Evolutionary conservation across 2,329 filamentous ascomycete genomes (phyloP).

Genomic region (Westerdykella ornata): DNA sequence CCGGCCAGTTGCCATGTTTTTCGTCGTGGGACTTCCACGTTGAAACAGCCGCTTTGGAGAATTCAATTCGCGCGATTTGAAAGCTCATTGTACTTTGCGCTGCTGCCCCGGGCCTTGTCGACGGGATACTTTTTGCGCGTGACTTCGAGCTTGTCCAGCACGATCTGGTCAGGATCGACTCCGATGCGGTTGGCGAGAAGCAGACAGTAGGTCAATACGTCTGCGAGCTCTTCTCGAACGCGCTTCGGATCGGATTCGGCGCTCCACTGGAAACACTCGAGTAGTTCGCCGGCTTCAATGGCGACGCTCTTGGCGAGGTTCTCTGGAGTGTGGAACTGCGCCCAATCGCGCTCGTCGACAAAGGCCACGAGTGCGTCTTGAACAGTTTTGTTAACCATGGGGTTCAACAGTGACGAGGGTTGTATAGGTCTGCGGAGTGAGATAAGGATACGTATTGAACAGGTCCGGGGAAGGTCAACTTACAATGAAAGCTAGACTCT

Average conservation of each 20-base stretch:
- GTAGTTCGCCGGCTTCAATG: slow-evolving; percentile 10
- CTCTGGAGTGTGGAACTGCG: slow-evolving; percentile 11
- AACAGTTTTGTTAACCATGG: slow-evolving; percentile 8
- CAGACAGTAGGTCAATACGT: slow-evolving; percentile 9
- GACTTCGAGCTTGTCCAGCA: slow-evolving; percentile 10
- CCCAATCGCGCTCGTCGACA: slow-evolving; percentile 12
- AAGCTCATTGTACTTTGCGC: slow-evolving; percentile 10
- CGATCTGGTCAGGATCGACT: slow-evolving; percentile 8
- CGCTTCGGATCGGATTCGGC: slow-evolving; percentile 8
- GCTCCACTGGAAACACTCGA: slow-evolving; percentile 11
- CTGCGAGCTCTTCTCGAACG: slow-evolving; percentile 9
- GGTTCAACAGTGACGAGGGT: too few relatives aligned
- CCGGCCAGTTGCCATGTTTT: too few relatives aligned
- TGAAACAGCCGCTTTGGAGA: slow-evolving; percentile 9
- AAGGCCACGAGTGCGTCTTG: slow-evolving; percentile 8
- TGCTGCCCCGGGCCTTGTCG: slow-evolving; percentile 8
- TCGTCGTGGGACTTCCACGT: too few relatives aligned
- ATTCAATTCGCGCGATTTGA: slow-evolving; percentile 7
- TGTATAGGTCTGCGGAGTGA: too few relatives aligned
- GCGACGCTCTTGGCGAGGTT: slow-evolving; percentile 11
- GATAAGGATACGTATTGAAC: too few relatives aligned
- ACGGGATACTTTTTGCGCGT: slow-evolving; percentile 12
- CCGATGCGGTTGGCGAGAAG: slow-evolving; percentile 8
- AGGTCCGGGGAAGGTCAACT: too few relatives aligned
- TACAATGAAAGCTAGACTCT: too few relatives aligned